Percentiles rank a stretch among this genome's conserved stretches.
These are phyloP conservation scores for Elongisporangium prolatum DNA, from an alignment of 352 stramenopile species.

Conservation along the genomic window DNA sequence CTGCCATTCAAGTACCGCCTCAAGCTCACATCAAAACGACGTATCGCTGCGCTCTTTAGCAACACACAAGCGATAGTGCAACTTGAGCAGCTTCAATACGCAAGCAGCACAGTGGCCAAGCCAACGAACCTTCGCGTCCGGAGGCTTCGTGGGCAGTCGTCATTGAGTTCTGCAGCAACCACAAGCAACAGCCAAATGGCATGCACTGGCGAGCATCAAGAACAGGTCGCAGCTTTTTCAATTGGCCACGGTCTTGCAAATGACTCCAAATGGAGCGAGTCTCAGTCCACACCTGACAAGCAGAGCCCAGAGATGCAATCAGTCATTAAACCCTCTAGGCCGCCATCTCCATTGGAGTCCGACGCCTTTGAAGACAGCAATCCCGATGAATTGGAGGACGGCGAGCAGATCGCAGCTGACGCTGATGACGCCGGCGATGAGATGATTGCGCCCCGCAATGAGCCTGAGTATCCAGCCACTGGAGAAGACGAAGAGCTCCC, in stretches of 20 bases:
- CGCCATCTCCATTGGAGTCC: neutral
- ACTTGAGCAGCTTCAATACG: neutral
- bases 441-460: neutral
- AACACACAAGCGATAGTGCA: neutral
- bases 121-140: neutral
- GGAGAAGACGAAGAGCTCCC: neutral
- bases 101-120: neutral
- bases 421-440: neutral
- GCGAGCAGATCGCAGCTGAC: neutral
- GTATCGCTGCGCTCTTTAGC: slow-evolving; percentile 6
- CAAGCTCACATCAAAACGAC: slow-evolving; percentile 11
- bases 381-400: neutral
- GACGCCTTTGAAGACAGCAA: neutral
- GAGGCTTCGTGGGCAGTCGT: neutral
- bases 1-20: slow-evolving; percentile 15
- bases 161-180: neutral
- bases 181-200: neutral
- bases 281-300: neutral
- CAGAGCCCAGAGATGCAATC: neutral
- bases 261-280: neutral
- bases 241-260: neutral
- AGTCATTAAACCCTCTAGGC: too few species aligned
- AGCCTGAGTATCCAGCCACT: neutral
- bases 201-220: too few species aligned
- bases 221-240: neutral